phyloP scores from a whole-genome alignment of 345 rosid species.

The Gossypium anomalum region DNA sequence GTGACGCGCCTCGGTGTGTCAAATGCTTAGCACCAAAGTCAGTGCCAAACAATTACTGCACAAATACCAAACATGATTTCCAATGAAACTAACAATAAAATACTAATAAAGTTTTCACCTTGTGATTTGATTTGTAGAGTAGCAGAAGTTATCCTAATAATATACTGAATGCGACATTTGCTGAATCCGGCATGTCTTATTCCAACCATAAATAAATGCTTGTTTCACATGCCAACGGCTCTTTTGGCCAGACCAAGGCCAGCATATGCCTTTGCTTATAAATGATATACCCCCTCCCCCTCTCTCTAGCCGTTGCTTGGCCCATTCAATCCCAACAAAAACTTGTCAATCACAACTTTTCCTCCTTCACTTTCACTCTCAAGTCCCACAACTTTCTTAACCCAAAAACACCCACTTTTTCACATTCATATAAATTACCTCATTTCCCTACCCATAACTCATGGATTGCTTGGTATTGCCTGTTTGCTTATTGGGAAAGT shows the following conservation, averaged over 20 bases:
- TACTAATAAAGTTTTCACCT: not conserved
- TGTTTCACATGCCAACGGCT: constrained; percentile 17
- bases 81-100: not conserved
- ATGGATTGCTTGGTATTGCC: constrained; percentile 77
- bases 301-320: constrained; percentile 31
- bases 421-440: not conserved
- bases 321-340: constrained; percentile 29
- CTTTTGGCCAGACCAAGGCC: not conserved
- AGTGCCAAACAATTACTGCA: not conserved
- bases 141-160: not conserved
- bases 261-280: constrained; percentile 24
- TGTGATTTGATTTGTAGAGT: not conserved
- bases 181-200: constrained; percentile 7
- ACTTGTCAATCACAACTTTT: constrained; percentile 14
- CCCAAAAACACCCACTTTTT: not conserved
- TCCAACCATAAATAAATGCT: not conserved
- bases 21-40: constrained; percentile 3
- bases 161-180: not conserved
- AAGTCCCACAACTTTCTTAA: not conserved
- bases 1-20: not conserved
- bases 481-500: constrained; percentile 35
- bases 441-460: not conserved
- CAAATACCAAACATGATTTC: not conserved
- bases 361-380: constrained; percentile 22
- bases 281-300: not conserved